Evolutionary conservation across 257 asterid genomes (phyloP).

Genomic region (Lycium ferocissimum): DNA sequence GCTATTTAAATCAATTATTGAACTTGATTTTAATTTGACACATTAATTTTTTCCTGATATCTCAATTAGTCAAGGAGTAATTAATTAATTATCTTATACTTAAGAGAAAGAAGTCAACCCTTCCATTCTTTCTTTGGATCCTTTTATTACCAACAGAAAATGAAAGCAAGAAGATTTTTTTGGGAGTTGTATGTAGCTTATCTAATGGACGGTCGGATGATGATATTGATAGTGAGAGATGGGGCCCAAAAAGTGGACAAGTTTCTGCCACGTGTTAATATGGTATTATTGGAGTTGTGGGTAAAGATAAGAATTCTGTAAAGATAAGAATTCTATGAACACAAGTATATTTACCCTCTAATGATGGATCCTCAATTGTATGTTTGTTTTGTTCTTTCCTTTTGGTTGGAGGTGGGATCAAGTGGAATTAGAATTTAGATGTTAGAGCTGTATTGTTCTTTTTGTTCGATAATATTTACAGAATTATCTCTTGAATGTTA

Average conservation of each 20-base stretch:
- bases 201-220: slow-evolving; percentile 22
- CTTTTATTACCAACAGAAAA: background rate
- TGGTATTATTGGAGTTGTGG: background rate
- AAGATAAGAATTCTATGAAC: background rate
- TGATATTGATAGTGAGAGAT: background rate
- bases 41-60: background rate
- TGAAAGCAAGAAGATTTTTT: background rate
- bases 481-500: too few species aligned
- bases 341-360: too few species aligned
- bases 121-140: background rate
- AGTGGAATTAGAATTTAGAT: background rate
- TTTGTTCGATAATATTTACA: too few species aligned
- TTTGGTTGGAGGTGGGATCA: background rate
- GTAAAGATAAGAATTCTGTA: background rate
- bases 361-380: too few species aligned
- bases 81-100: background rate
- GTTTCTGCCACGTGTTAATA: background rate
- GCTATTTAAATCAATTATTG: background rate
- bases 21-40: background rate
- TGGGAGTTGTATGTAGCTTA: background rate
- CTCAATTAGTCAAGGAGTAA: background rate
- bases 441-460: too few species aligned
- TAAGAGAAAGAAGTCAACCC: background rate
- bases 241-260: background rate
- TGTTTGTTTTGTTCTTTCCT: background rate